Conservation (phyloP, 2,329 filamentous ascomycete species). For the Hypoxylon rubiginosum region DNA sequence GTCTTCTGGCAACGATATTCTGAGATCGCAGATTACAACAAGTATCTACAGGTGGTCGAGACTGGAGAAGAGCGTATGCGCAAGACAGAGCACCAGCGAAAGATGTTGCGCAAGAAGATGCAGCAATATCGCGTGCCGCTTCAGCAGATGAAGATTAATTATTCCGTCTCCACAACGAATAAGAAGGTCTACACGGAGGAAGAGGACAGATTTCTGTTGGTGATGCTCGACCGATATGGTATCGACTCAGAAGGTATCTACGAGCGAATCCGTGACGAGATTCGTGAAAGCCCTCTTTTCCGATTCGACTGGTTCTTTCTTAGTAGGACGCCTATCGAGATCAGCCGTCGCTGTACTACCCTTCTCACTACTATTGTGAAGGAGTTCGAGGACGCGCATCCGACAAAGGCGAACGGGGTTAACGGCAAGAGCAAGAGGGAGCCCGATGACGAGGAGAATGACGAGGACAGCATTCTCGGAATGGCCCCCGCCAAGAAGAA, state of each 20-base stretch:
- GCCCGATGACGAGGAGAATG: constrained; percentile 83
- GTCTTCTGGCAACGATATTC: constrained; percentile 97
- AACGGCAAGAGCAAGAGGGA: constrained; percentile 83
- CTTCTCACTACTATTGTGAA: constrained; percentile 93
- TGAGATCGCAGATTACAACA: constrained; percentile 89
- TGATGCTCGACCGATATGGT: constrained; percentile 91
- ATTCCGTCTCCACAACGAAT: constrained; percentile 98
- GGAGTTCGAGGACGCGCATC: constrained; percentile 83
- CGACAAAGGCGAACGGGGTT: constrained; percentile 66
- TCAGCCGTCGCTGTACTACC: constrained; percentile 92
- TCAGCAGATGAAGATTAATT: constrained; percentile 98
- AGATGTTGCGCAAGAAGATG: constrained; percentile 96
- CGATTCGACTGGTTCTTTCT: constrained; percentile 99
- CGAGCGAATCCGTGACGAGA: constrained; percentile 96
- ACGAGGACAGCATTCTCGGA: constrained; percentile 83
- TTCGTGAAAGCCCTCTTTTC: constrained; percentile 93
- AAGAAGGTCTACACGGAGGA: constrained; percentile 99
- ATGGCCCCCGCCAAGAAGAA: constrained; percentile 95
- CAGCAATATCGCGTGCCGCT: constrained; percentile 95
- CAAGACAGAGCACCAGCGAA: constrained; percentile 91
- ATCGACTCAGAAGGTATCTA: constrained; percentile 92
- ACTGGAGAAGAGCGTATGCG: constrained; percentile 91
- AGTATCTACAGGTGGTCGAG: constrained; percentile 90
- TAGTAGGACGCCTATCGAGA: constrained; percentile 91
- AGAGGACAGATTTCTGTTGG: constrained; percentile 94